These are phyloP conservation scores for Heritiera littoralis DNA, from an alignment of 345 rosid genomes.

Conservation along the genomic window DNA sequence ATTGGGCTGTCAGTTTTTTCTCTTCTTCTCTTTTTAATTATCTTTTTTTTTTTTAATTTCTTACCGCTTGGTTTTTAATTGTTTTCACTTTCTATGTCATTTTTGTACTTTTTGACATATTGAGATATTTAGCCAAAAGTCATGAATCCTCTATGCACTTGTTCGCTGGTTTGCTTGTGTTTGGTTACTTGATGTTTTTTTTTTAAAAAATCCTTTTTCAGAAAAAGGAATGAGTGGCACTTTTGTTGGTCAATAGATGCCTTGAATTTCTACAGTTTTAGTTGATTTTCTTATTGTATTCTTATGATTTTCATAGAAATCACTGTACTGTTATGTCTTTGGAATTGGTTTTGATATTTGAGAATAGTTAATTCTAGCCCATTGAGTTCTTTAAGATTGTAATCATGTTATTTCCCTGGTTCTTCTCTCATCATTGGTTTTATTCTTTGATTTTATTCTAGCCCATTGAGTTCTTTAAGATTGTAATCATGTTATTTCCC, in stretches of 20 bases:
- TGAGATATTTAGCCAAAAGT: neutral
- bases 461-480: neutral
- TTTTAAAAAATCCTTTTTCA: neutral
- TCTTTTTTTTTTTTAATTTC: neutral
- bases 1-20: conserved; percentile 80
- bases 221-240: neutral
- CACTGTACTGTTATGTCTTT: neutral
- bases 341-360: neutral
- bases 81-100: neutral
- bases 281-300: neutral
- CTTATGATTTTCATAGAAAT: neutral
- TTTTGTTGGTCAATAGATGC: neutral
- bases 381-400: neutral
- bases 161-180: neutral
- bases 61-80: neutral
- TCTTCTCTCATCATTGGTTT: neutral
- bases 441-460: neutral
- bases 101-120: neutral
- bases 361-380: neutral
- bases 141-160: neutral
- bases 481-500: neutral
- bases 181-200: neutral
- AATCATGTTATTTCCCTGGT: neutral
- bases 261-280: neutral
- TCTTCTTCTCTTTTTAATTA: neutral